These are phyloP conservation scores for Verticillium tricorpus DNA, from an alignment of 2,329 filamentous ascomycete genomes.

Conservation along the genomic window DNA sequence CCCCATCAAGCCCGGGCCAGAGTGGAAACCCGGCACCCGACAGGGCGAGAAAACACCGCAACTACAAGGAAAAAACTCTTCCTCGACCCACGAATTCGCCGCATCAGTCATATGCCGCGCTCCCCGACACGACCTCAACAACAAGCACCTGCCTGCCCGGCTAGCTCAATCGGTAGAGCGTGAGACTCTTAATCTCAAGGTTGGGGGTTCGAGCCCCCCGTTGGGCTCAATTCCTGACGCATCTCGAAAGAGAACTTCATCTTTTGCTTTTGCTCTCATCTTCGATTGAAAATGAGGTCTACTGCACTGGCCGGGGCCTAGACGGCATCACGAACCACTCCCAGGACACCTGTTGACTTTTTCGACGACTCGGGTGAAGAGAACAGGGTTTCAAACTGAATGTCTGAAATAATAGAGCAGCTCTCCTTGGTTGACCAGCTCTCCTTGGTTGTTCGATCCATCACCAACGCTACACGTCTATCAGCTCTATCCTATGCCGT, in stretches of 20 bases:
- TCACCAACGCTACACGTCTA: background rate
- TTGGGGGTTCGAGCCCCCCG: slow-evolving; percentile 45
- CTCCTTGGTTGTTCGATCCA: background rate
- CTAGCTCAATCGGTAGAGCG: slow-evolving; percentile 71
- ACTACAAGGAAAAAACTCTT: background rate
- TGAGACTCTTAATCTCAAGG: slow-evolving; percentile 65
- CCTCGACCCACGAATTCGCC: background rate
- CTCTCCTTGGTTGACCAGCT: background rate
- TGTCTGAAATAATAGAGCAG: no score
- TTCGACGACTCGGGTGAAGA: no score
- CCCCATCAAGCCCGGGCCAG: background rate
- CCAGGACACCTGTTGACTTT: no score
- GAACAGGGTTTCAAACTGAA: no score
- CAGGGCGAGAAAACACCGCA: background rate
- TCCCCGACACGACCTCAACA: background rate
- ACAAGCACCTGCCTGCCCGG: slow-evolving; percentile 31
- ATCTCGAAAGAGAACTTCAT: background rate
- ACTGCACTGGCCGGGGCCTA: no score
- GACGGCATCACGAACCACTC: no score
- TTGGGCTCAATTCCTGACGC: slow-evolving; percentile 3
- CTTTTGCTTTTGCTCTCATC: background rate
- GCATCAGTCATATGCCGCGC: background rate
- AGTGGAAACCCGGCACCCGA: background rate
- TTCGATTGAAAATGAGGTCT: background rate
- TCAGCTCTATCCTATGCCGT: background rate